Evolutionary conservation across 2,329 filamentous ascomycete species (phyloP).

Genomic region (Dothiorella sarmentorum): DNA sequence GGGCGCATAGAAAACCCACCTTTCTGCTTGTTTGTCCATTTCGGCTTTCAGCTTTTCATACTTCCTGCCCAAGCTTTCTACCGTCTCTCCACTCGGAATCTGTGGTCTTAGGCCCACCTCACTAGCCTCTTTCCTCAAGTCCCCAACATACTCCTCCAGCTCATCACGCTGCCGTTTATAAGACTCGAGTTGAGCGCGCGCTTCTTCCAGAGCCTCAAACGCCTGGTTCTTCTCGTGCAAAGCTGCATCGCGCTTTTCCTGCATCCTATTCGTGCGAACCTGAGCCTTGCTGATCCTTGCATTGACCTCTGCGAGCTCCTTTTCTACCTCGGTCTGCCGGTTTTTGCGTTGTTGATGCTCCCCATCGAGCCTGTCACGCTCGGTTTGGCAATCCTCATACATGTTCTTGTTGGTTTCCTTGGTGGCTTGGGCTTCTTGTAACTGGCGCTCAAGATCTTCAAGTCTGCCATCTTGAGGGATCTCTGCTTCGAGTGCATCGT

Average conservation of each 20-base stretch:
- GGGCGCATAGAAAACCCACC: conserved; percentile 19
- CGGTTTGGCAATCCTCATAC: conserved; percentile 47
- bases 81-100: conserved; percentile 31
- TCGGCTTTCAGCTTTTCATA: conserved; percentile 30
- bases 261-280: conserved; percentile 28
- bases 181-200: conserved; percentile 29
- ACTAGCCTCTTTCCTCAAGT: conserved; percentile 24
- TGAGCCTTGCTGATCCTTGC: conserved; percentile 30
- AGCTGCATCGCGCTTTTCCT: conserved; percentile 32
- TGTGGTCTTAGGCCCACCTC: conserved; percentile 28
- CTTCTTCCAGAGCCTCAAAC: conserved; percentile 32
- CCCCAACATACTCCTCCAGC: conserved; percentile 28
- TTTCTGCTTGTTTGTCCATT: conserved; percentile 27
- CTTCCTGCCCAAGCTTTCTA: conserved; percentile 30
- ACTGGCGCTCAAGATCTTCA: conserved; percentile 43
- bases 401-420: conserved; percentile 34
- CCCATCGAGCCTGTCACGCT: conserved; percentile 44
- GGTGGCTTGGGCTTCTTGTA: conserved; percentile 56
- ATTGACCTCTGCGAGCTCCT: conserved; percentile 23
- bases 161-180: conserved; percentile 28
- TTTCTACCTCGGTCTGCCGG: conserved; percentile 29
- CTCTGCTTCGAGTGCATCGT: conserved; percentile 56
- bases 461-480: conserved; percentile 58
- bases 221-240: conserved; percentile 43
- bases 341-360: conserved; percentile 30